Evolutionary conservation across 2,329 filamentous ascomycete species (phyloP).

Genomic region (Colletotrichum abscissum): DNA sequence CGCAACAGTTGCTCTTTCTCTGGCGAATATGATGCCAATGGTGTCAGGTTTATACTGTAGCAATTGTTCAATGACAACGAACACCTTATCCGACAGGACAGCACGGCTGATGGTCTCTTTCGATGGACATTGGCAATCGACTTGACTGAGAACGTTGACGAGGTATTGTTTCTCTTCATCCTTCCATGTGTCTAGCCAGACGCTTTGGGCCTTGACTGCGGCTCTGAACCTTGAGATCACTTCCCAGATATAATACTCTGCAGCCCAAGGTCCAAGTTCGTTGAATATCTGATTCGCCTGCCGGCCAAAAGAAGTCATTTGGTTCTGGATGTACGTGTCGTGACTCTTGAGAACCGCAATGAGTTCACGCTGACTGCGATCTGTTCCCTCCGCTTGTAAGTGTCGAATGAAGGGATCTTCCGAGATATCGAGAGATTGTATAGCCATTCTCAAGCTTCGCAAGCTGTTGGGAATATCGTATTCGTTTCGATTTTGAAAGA

Average conservation of each 20-base stretch:
- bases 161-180: slow-evolving; percentile 68
- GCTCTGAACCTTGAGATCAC: slow-evolving; percentile 52
- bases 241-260: slow-evolving; percentile 71
- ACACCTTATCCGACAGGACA: slow-evolving; percentile 68
- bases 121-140: slow-evolving; percentile 43
- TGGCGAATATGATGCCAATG: slow-evolving; percentile 75
- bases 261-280: slow-evolving; percentile 76
- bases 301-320: slow-evolving; percentile 66
- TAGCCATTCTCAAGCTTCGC: slow-evolving; percentile 53
- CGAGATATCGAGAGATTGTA: slow-evolving; percentile 61
- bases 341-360: slow-evolving; percentile 51
- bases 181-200: slow-evolving; percentile 53
- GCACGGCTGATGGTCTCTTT: slow-evolving; percentile 34
- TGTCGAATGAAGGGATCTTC: slow-evolving; percentile 70
- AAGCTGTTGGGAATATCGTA: slow-evolving; percentile 51
- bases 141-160: slow-evolving; percentile 53
- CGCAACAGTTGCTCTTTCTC: slow-evolving; percentile 69
- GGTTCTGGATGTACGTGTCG: slow-evolving; percentile 63
- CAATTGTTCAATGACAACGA: slow-evolving; percentile 64
- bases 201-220: slow-evolving; percentile 38
- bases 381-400: slow-evolving; percentile 55
- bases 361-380: slow-evolving; percentile 53
- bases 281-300: slow-evolving; percentile 61
- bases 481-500: slow-evolving; percentile 42
- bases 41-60: slow-evolving; percentile 52